phyloP scores from a whole-genome alignment of 345 rosid genomes.

The Schrenkiella parvula region DNA sequence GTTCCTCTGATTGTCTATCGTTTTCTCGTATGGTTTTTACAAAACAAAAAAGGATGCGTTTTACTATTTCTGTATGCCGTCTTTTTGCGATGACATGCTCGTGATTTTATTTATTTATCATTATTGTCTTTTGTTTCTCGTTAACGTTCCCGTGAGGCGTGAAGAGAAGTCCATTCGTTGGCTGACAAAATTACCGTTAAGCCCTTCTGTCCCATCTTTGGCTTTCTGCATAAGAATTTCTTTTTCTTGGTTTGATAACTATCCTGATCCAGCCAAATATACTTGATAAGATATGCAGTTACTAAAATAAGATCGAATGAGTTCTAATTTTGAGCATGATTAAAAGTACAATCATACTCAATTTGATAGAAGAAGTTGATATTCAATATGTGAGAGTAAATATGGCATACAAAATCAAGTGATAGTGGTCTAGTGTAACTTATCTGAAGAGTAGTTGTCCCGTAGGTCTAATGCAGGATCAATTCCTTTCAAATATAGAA shows the following conservation, averaged over 20 bases:
- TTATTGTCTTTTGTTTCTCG: background rate
- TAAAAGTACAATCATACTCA: no score
- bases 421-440: no score
- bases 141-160: constrained; percentile 39
- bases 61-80: constrained; percentile 42
- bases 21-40: background rate
- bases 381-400: no score
- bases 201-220: background rate
- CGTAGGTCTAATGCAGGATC: no score
- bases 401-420: no score
- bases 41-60: constrained; percentile 5
- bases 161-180: constrained; percentile 20
- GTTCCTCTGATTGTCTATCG: constrained; percentile 9
- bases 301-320: background rate
- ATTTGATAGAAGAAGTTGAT: no score
- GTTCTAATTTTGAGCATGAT: no score
- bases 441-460: no score
- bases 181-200: background rate
- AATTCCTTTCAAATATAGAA: no score
- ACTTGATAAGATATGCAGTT: background rate
- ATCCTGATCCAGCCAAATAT: constrained; percentile 8
- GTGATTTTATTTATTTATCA: constrained; percentile 38
- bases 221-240: background rate
- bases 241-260: constrained; percentile 10
- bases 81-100: constrained; percentile 48